Percentiles rank a stretch among this genome's conserved stretches.
These are phyloP conservation scores for Podospora pseudocomata DNA, from an alignment of 495 filamentous ascomycete genomes.

Conservation along the genomic window DNA sequence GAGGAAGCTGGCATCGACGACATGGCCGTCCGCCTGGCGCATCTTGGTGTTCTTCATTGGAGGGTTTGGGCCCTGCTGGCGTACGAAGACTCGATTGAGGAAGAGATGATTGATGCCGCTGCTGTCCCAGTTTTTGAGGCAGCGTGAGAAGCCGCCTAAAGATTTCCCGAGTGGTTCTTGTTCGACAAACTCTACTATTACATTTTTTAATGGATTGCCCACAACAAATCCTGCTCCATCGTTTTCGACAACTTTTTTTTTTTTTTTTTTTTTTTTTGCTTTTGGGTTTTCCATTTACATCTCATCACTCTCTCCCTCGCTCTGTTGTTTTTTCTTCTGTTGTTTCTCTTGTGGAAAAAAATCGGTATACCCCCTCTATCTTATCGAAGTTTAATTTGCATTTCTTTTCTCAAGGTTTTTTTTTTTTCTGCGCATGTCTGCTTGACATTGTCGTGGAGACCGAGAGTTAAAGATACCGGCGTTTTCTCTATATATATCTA, in stretches of 20 bases:
- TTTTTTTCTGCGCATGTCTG: not conserved
- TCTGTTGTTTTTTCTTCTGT: not conserved
- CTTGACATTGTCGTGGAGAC: not conserved
- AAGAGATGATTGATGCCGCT: slow-evolving; percentile 12
- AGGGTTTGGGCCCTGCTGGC: slow-evolving; percentile 74
- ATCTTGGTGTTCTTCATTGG: slow-evolving; percentile 82
- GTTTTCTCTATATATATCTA: not conserved
- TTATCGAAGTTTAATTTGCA: slow-evolving; percentile 15
- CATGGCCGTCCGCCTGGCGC: slow-evolving; percentile 69
- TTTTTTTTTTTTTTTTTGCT: too few species aligned
- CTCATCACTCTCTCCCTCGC: not conserved
- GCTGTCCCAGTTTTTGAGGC: not conserved
- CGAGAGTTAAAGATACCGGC: slow-evolving; percentile 5
- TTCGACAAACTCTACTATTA: not conserved
- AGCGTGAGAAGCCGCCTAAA: not conserved
- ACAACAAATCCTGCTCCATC: not conserved
- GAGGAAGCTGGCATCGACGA: slow-evolving; percentile 57
- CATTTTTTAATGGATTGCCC: not conserved
- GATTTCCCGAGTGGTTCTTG: not conserved
- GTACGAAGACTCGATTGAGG: slow-evolving; percentile 47
- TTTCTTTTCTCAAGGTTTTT: slow-evolving; percentile 13
- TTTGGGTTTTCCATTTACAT: not conserved
- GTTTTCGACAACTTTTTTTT: not conserved
- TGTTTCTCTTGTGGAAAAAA: not conserved
- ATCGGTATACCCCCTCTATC: slow-evolving; percentile 13